Conservation (phyloP, 2,329 filamentous ascomycete species). For the Aphanoascus verrucosus region DNA sequence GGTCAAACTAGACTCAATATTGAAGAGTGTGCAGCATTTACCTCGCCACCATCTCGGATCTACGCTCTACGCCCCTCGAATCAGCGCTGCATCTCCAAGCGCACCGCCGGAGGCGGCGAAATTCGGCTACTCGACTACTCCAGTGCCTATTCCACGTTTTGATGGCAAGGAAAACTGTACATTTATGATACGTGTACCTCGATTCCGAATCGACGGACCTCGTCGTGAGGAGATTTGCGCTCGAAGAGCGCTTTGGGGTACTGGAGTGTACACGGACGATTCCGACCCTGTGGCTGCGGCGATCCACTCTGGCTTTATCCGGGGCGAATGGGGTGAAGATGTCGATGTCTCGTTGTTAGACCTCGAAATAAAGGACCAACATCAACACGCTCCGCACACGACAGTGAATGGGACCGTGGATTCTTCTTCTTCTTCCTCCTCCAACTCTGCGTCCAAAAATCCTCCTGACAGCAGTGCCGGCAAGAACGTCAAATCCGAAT, state of each 20-base stretch:
- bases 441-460: too few species aligned
- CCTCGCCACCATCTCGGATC: conserved; percentile 75
- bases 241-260: conserved; percentile 77
- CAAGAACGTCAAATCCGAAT: conserved; percentile 7
- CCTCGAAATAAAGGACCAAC: conserved; percentile 40
- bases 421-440: too few species aligned
- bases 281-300: conserved; percentile 87
- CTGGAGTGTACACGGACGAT: conserved; percentile 90
- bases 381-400: conserved; percentile 32
- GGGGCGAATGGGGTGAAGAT: conserved; percentile 73
- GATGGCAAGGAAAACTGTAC: conserved; percentile 77
- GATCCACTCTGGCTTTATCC: conserved; percentile 86
- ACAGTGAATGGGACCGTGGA: neutral
- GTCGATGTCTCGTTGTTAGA: conserved; percentile 60
- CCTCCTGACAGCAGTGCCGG: neutral
- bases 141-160: conserved; percentile 65
- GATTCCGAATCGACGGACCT: conserved; percentile 58
- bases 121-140: conserved; percentile 49
- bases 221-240: conserved; percentile 75
- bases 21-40: conserved; percentile 59
- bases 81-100: conserved; percentile 41
- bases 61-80: conserved; percentile 62
- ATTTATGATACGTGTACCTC: conserved; percentile 75
- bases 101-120: conserved; percentile 40
- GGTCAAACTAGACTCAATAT: conserved; percentile 57